These are phyloP conservation scores for Bothriochloa decipiens DNA, from an alignment of 176 grass and related monocot genomes.

Conservation along the genomic window DNA sequence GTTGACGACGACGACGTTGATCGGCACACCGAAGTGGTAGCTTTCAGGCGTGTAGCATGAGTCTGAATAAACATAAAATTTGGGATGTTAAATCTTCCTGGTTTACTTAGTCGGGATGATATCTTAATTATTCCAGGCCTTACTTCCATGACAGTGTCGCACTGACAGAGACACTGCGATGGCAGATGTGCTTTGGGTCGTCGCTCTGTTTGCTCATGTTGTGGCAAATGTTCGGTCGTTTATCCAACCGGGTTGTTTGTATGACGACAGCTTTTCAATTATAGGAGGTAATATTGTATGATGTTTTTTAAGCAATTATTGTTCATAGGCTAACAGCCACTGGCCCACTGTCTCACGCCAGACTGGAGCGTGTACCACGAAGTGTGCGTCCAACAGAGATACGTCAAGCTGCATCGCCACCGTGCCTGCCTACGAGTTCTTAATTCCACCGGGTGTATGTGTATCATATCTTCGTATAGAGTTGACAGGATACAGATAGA, in stretches of 20 bases:
- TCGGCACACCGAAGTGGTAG: not conserved
- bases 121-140: not conserved
- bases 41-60: constrained; percentile 6
- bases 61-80: not conserved
- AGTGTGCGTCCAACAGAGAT: no score
- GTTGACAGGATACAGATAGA: not conserved
- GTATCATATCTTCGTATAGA: no score
- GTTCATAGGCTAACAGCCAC: not conserved
- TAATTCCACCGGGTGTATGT: no score
- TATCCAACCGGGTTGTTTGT: not conserved
- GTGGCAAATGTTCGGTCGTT: not conserved
- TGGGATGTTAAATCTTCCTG: not conserved
- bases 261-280: no score
- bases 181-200: no score
- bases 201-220: not conserved
- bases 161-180: not conserved
- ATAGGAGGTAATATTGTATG: not conserved
- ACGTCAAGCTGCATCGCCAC: no score
- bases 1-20: not conserved
- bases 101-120: not conserved
- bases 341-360: no score
- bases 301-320: not conserved
- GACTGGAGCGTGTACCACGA: no score
- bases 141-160: not conserved
- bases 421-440: no score